Evolutionary conservation across 2,329 filamentous ascomycete species (phyloP).

Genomic region (Pseudofabraea citricarpa): DNA sequence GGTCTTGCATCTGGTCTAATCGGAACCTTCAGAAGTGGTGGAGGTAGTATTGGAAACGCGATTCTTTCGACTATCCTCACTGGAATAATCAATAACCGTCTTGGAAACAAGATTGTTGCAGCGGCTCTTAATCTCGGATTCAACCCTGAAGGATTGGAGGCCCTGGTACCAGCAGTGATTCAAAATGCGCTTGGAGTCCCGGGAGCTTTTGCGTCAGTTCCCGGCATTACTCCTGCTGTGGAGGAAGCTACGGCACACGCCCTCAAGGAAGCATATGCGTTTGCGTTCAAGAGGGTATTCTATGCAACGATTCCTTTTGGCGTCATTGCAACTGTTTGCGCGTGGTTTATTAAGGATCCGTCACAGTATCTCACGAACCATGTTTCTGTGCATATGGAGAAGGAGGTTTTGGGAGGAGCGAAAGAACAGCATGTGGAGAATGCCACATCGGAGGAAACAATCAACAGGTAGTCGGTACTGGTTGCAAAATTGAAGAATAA

Average conservation of each 20-base stretch:
- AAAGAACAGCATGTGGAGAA: too few relatives aligned
- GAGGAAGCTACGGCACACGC: constrained; percentile 13
- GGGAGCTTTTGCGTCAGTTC: constrained; percentile 29
- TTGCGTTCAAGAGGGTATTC: constrained; percentile 40
- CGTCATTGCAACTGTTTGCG: constrained; percentile 30
- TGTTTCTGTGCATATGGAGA: constrained; percentile 26
- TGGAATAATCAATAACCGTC: constrained; percentile 22
- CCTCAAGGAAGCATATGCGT: constrained; percentile 27
- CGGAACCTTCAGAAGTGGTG: constrained; percentile 27
- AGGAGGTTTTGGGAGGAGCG: constrained; percentile 21
- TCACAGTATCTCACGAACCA: constrained; percentile 28
- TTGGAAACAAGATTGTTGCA: constrained; percentile 22
- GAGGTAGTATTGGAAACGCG: constrained; percentile 30
- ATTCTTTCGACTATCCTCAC: constrained; percentile 30
- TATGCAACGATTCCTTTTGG: constrained; percentile 35
- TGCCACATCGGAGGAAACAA: too few relatives aligned
- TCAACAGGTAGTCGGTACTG: too few relatives aligned
- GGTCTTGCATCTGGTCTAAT: constrained; percentile 27
- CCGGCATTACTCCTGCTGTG: constrained; percentile 26
- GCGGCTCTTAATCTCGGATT: constrained; percentile 26
- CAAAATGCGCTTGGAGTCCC: constrained; percentile 28
- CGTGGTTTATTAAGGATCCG: constrained; percentile 30
- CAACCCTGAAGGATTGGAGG: constrained; percentile 11
- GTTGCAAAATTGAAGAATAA: too few relatives aligned
- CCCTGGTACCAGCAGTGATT: constrained; percentile 26